phyloP scores from a whole-genome alignment of 768 basidiomycete species.

The Tubosaeta sp. region DNA sequence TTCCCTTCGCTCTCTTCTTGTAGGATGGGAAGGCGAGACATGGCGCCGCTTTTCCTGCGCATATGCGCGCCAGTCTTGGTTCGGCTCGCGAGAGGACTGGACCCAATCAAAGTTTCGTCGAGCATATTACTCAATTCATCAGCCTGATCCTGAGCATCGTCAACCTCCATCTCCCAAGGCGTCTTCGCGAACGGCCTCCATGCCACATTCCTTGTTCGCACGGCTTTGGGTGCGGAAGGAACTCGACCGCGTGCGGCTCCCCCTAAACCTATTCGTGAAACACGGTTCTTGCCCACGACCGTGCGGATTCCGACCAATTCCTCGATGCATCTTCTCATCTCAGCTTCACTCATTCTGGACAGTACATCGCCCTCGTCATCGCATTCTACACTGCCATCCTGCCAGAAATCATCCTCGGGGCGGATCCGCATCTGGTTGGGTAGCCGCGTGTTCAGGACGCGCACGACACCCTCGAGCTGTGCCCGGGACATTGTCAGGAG shows the following conservation, averaged over 20 bases:
- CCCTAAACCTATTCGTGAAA: slow-evolving; percentile 24
- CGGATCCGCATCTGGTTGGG: slow-evolving; percentile 51
- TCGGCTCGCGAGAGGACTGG: slow-evolving; percentile 27
- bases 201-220: slow-evolving; percentile 19
- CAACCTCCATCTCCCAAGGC: slow-evolving; percentile 26
- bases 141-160: slow-evolving; percentile 5
- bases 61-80: slow-evolving; percentile 5
- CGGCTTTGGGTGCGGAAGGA: slow-evolving; percentile 29
- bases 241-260: slow-evolving; percentile 16
- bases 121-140: slow-evolving; percentile 4
- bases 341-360: slow-evolving; percentile 32
- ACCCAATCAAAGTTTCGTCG: slow-evolving; percentile 19
- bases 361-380: slow-evolving; percentile 9
- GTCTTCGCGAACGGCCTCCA: slow-evolving; percentile 18
- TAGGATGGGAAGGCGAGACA: slow-evolving; percentile 20
- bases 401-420: slow-evolving; percentile 28
- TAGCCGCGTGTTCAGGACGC: slow-evolving; percentile 51
- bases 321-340: slow-evolving; percentile 56
- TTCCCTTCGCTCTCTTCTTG: slow-evolving; percentile 26
- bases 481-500: slow-evolving; percentile 57
- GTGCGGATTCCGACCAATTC: slow-evolving; percentile 52
- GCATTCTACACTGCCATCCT: background rate
- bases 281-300: slow-evolving; percentile 29
- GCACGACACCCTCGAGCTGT: slow-evolving; percentile 51
- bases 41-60: slow-evolving; percentile 4